Conservation (phyloP, 2,329 filamentous ascomycete genomes). For the Trichoderma gracile region DNA sequence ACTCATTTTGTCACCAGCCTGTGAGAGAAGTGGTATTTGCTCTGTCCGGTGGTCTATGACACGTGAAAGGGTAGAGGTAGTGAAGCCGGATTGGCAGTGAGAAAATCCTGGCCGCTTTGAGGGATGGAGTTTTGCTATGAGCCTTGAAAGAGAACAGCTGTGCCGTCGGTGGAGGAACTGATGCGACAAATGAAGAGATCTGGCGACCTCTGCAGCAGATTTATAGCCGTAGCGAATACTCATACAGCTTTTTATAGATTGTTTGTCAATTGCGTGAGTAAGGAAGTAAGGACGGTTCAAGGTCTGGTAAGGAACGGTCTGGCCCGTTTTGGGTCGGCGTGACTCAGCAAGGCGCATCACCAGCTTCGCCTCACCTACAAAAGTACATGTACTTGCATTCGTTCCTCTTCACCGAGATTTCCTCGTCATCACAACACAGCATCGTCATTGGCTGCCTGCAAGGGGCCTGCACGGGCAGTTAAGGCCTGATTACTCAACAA, state of each 20-base stretch:
- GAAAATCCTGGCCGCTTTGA: neutral
- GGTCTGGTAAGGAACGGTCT: neutral
- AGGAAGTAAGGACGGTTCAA: neutral
- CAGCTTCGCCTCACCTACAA: neutral
- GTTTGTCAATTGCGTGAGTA: neutral
- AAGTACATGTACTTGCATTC: neutral
- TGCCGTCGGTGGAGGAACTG: neutral
- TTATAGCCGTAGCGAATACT: neutral
- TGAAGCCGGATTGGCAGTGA: neutral
- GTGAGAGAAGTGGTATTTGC: neutral
- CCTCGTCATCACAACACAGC: no score
- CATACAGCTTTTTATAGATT: neutral
- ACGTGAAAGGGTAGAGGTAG: neutral
- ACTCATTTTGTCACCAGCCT: neutral
- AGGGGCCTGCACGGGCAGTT: no score
- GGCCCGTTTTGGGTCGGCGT: slow-evolving; percentile 11
- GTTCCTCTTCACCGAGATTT: neutral
- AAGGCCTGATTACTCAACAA: no score
- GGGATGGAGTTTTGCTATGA: neutral
- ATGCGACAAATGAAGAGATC: neutral
- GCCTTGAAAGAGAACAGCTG: neutral
- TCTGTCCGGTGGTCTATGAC: neutral
- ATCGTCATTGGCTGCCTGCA: no score
- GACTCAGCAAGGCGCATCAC: slow-evolving; percentile 23
- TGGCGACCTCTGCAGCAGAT: neutral